These are phyloP conservation scores for Cyclospora cayetanensis DNA, from an alignment of 169 alveolate species.

Conservation along the genomic window DNA sequence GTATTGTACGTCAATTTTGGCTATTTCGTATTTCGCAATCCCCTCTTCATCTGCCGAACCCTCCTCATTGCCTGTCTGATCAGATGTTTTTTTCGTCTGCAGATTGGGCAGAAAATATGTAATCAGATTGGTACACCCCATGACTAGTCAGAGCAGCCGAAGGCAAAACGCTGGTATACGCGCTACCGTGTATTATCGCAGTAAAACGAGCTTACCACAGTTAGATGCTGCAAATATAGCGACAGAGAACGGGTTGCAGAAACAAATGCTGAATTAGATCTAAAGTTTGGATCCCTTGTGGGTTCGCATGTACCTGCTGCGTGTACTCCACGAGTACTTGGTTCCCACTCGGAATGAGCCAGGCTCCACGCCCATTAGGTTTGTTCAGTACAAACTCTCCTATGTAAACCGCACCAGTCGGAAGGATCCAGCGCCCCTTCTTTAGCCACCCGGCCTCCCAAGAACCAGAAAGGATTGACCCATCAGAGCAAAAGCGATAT, in stretches of 20 bases:
- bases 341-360: conserved; percentile 68
- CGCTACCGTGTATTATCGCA: neutral
- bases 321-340: conserved; percentile 63
- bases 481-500: conserved; percentile 65
- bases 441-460: conserved; percentile 62
- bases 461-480: conserved; percentile 42
- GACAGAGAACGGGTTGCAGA: neutral
- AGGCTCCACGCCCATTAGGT: conserved; percentile 66
- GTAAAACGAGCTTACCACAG: neutral
- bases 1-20: conserved; percentile 7
- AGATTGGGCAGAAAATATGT: neutral
- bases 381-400: conserved; percentile 66
- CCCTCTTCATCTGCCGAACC: conserved; percentile 31
- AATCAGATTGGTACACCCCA: neutral
- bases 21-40: conserved; percentile 46
- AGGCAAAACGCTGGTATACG: neutral
- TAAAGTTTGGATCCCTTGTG: neutral
- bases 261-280: too few species aligned
- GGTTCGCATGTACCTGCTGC: conserved; percentile 46
- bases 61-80: conserved; percentile 6
- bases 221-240: neutral
- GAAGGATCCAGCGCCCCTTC: conserved; percentile 68
- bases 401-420: conserved; percentile 58
- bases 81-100: conserved; percentile 13
- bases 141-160: too few species aligned